Base-by-base conservation (phyloP, 2,329 filamentous ascomycete species). In the Fusarium paranaense region DNA sequence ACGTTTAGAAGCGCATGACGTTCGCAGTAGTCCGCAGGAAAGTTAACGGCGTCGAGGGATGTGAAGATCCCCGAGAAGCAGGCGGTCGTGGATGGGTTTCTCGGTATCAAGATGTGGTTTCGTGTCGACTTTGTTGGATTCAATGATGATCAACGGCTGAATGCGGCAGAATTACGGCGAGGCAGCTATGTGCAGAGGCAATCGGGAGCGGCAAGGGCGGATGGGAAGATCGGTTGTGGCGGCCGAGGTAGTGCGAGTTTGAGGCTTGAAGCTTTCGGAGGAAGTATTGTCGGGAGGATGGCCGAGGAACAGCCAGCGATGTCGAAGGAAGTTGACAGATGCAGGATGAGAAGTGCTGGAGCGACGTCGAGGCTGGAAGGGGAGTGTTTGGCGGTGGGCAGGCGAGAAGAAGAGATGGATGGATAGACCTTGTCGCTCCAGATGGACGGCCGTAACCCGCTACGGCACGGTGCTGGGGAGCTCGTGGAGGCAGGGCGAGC, bases 1-100 rank as follows among this genome's bases (percentile, higher is more conserved):
- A 60, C 70, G 70, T 77, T 75, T 67, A 79, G 58, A 69, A 66
- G 71, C 74, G 71, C 78, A 79, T 79, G 75, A 69, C 71, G 69
- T 66, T 78, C 72, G 67, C 69, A 54, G 61, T 52, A 50, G 40
- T 64, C 69, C 61, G 66, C 60, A 67, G 37, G 58, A 65, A 30
- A 66, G 71, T 52, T 69, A 65, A 64, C 64, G 64, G 60, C 60
- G 71, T 68, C 58, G 65, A 65, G 59, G 62, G 59, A 61, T 63
- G 56, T 64, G 38, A 61, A 37, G 61, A 66, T 67, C 38, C 59
- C 47, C 50, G 35, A 37, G 63, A 62, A 25, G 61, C 60, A 42
- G 40, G 27, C 40, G 27, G 56, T n/a, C 18, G 42, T 37, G n/a
- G 27, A 54, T 40, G 54, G 11, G n/a, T 30, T 22, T 27, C 25